Conservation (phyloP, 2,329 filamentous ascomycete genomes). For the Venturia asperata region DNA sequence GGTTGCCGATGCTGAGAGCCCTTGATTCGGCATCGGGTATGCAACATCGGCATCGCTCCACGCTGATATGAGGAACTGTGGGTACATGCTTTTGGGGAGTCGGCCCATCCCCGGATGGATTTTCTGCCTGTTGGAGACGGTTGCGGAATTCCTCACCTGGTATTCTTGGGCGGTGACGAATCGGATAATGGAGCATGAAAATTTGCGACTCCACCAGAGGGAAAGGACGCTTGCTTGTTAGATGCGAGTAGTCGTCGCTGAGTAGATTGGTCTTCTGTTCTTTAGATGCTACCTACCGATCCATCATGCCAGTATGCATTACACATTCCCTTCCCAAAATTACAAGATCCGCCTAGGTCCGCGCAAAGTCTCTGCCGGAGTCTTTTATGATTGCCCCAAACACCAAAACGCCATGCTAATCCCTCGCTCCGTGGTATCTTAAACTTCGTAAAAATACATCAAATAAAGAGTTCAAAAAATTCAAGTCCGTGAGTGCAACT, state of each 20-base stretch:
- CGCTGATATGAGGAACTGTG: background rate
- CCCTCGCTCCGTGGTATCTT: conserved; percentile 14
- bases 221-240: background rate
- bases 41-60: background rate
- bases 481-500: background rate
- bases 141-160: too few species aligned
- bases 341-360: background rate
- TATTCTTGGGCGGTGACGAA: too few species aligned
- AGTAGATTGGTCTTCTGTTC: background rate
- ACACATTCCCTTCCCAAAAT: background rate
- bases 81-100: too few species aligned
- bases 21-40: background rate
- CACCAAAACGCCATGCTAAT: conserved; percentile 14
- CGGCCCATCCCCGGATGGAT: background rate
- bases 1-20: background rate
- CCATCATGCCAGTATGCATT: background rate
- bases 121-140: too few species aligned
- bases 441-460: conserved; percentile 10
- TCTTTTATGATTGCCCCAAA: background rate
- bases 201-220: too few species aligned
- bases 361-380: background rate
- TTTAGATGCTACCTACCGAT: background rate
- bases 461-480: background rate
- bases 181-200: too few species aligned
- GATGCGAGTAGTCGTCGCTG: background rate